A percentile compares a stretch with the other conserved stretches of the same genome.
Conservation (phyloP, 768 basidiomycete genomes). For the Suillus paluster region DNA sequence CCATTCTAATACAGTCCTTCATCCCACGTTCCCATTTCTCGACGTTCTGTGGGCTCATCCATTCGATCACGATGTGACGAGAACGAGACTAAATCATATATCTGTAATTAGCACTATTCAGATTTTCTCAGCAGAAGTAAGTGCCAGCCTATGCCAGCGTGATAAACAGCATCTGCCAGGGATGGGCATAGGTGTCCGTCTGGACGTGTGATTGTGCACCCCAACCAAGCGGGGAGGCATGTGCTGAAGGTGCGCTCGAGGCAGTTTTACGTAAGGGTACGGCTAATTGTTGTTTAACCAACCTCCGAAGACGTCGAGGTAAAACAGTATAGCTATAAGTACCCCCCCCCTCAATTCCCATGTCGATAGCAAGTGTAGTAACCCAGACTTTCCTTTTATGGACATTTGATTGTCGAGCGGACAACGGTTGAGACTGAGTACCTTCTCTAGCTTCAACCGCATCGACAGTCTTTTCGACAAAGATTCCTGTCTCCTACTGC, state of each 20-base stretch:
- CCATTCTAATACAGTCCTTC: background rate
- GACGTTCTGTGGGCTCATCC: background rate
- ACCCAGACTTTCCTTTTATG: conserved; percentile 7
- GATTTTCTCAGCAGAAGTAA: conserved; percentile 1
- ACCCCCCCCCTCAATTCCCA: too few species aligned
- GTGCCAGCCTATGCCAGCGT: conserved; percentile 1
- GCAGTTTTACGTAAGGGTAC: too few species aligned
- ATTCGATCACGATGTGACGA: conserved; percentile 3
- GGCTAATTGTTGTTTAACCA: too few species aligned
- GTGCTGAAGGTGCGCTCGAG: background rate
- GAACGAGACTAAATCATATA: background rate
- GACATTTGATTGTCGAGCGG: conserved; percentile 14
- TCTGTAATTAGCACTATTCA: background rate
- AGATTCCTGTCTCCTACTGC: conserved; percentile 6
- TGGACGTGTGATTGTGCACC: conserved; percentile 2
- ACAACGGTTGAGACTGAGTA: background rate
- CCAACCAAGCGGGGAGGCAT: too few species aligned
- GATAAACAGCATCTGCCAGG: background rate
- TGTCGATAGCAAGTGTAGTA: too few species aligned
- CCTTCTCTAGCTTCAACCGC: conserved; percentile 1
- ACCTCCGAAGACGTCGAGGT: too few species aligned
- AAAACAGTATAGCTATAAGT: too few species aligned
- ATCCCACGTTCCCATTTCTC: background rate
- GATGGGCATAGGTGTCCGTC: background rate
- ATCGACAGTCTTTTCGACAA: conserved; percentile 13